Evolutionary conservation across 2,329 filamentous ascomycete species (phyloP).

Genomic region (Cladosporium sphaerospermum): DNA sequence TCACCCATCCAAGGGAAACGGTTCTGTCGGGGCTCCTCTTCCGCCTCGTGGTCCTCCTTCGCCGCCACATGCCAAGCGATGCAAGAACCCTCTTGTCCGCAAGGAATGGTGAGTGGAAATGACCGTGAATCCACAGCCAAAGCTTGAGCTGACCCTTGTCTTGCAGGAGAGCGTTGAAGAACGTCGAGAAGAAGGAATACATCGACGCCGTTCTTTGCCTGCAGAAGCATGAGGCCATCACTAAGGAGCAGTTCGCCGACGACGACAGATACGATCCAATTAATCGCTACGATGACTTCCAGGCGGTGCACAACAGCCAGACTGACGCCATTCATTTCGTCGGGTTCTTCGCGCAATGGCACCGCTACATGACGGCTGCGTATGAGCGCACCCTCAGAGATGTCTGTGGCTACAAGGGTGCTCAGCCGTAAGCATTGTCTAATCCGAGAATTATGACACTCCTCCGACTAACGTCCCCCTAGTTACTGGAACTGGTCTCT

Average conservation of each 20-base stretch:
- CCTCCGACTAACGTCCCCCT: conserved; percentile 1
- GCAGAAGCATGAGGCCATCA: conserved; percentile 14
- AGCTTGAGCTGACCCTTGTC: not conserved
- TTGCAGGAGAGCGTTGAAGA: conserved; percentile 16
- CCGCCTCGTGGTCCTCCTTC: not conserved
- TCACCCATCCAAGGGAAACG: not conserved
- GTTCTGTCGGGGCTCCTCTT: not conserved
- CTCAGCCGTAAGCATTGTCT: not conserved
- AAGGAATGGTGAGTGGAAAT: not conserved
- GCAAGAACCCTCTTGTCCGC: not conserved
- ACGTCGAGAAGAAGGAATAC: conserved; percentile 17
- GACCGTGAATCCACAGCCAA: too few relatives aligned
- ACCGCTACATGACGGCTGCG: conserved; percentile 22
- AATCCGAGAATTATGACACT: not conserved
- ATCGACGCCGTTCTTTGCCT: conserved; percentile 23
- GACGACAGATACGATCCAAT: conserved; percentile 3
- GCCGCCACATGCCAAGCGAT: not conserved
- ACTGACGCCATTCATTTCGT: conserved; percentile 18
- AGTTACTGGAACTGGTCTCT: conserved; percentile 27
- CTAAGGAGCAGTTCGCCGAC: conserved; percentile 9
- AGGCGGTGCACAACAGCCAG: conserved; percentile 18
- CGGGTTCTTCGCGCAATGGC: conserved; percentile 22
- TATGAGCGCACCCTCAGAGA: conserved; percentile 20
- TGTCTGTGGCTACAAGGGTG: conserved; percentile 19
- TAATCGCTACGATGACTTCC: conserved; percentile 22